Evolutionary conservation across 2,329 filamentous ascomycete genomes (phyloP).

Genomic region (Thelonectria olida): DNA sequence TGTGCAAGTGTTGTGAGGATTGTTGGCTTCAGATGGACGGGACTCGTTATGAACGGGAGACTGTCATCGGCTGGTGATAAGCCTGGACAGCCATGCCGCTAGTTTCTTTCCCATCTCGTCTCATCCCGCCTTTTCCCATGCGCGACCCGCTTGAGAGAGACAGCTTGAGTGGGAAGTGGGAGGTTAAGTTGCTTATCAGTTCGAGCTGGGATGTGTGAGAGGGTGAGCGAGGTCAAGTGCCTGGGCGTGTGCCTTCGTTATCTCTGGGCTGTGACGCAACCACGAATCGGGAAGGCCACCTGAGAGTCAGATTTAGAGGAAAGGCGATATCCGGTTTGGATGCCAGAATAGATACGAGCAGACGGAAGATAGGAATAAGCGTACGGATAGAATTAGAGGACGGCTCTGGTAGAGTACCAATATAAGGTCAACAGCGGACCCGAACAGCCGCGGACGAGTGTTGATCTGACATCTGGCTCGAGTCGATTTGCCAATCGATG

Average conservation of each 20-base stretch:
- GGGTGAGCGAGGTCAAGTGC: conserved; percentile 9
- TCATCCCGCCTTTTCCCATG: conserved; percentile 9
- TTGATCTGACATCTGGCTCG: conserved; percentile 36
- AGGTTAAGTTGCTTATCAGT: conserved; percentile 23
- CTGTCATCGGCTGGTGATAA: background rate
- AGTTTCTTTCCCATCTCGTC: conserved; percentile 4
- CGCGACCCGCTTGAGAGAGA: conserved; percentile 2
- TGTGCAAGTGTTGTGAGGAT: background rate
- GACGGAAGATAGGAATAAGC: background rate
- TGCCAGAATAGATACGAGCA: background rate
- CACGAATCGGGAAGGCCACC: conserved; percentile 14
- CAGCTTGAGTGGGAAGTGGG: background rate
- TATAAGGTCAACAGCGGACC: conserved; percentile 5
- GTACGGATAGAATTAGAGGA: background rate
- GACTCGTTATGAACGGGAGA: background rate
- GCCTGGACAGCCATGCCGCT: background rate
- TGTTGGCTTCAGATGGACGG: background rate
- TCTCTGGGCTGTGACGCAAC: conserved; percentile 11
- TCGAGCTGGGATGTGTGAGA: conserved; percentile 5
- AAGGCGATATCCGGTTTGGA: background rate
- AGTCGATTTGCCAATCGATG: conserved; percentile 31
- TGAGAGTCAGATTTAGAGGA: conserved; percentile 1
- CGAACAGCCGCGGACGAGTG: conserved; percentile 18
- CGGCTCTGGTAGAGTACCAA: background rate
- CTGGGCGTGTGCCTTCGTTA: conserved; percentile 16